Base-by-base conservation (phyloP, 805 yeast species). In the Yarrowia sp. region DNA sequence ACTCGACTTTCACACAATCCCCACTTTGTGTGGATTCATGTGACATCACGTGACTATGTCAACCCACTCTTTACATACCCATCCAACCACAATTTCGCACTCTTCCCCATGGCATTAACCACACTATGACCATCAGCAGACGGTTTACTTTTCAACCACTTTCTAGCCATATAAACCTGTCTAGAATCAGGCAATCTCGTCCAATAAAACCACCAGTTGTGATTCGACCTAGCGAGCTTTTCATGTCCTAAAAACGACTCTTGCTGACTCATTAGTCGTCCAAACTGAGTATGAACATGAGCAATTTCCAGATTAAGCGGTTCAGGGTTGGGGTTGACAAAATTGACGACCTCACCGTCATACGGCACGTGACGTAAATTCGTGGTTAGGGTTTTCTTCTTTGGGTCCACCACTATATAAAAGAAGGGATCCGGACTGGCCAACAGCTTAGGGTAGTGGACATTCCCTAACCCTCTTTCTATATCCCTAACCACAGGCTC, bases 201-300 rank as follows among this genome's bases (percentile, higher is more conserved):
- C 71, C 71, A 71, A 45, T 72, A 72, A 3, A 72, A 58, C 74
- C 74, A 72, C 74, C 74, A 72, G 58, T 67, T 68, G 13, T 66
- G 48, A 11, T 62, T 38, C 5, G 74, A 71, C 5, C 73, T 44
- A 4, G 69, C 64, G 4, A 58, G 64, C 35, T 43, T 44, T 32
- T 58, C 64, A n/a, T 58, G 50, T 14, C 64, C 64, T 8, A 43
- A 10, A 36, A 43, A 43, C 15, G 51, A 15, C 33, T 33, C 51
- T 22, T 58, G 64, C 33, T 58, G 51, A 38, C 39, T 55, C 45
- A 55, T 15, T 28, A 55, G 8, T 10, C 64, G 51, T 43, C 36
- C 51, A 32, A 58, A 35, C 28, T 58, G 64, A 8, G 64, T 43
- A 8, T 58, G 64, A 4, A 58, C 64, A 15, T 55, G 61, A 1